A percentile compares a stretch with the other conserved stretches of the same genome.
These are phyloP conservation scores for Acacia acuminata DNA, from an alignment of 306 rosid species.

Conservation along the genomic window DNA sequence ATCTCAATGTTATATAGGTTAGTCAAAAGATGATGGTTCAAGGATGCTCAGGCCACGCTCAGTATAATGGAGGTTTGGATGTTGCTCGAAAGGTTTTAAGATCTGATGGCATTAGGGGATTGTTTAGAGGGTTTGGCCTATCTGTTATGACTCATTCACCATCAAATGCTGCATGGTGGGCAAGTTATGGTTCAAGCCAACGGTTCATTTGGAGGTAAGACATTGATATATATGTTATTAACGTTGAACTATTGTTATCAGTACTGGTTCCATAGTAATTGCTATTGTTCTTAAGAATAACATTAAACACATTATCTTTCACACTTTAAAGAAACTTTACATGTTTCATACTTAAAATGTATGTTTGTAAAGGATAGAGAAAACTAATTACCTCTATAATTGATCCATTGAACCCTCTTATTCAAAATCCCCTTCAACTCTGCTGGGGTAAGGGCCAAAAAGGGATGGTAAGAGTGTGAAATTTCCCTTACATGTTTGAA, in stretches of 20 bases:
- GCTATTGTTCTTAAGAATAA: not conserved
- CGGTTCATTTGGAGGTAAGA: slow-evolving; percentile 94
- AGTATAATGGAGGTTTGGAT: slow-evolving; percentile 85
- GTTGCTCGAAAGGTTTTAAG: slow-evolving; percentile 75
- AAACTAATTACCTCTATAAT: not conserved
- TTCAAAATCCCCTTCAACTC: not conserved
- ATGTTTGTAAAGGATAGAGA: not conserved
- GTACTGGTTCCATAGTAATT: not conserved
- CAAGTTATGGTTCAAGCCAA: slow-evolving; percentile 98
- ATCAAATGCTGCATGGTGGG: slow-evolving; percentile 99
- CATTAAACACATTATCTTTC: not conserved
- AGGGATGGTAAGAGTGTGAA: not conserved
- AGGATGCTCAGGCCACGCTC: slow-evolving; percentile 85
- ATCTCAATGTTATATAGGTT: slow-evolving; percentile 52
- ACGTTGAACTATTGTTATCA: slow-evolving; percentile 7
- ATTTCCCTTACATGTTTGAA: no score
- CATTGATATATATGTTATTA: slow-evolving; percentile 28
- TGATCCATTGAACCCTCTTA: not conserved
- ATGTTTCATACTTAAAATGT: not conserved
- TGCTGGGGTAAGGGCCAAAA: not conserved
- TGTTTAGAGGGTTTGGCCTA: slow-evolving; percentile 93
- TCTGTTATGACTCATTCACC: slow-evolving; percentile 90
- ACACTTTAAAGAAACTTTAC: not conserved
- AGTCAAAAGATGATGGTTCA: slow-evolving; percentile 99
- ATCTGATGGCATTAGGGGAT: slow-evolving; percentile 75